Base-by-base conservation (phyloP, 306 rosid species). In the Astragalus membranaceus region DNA sequence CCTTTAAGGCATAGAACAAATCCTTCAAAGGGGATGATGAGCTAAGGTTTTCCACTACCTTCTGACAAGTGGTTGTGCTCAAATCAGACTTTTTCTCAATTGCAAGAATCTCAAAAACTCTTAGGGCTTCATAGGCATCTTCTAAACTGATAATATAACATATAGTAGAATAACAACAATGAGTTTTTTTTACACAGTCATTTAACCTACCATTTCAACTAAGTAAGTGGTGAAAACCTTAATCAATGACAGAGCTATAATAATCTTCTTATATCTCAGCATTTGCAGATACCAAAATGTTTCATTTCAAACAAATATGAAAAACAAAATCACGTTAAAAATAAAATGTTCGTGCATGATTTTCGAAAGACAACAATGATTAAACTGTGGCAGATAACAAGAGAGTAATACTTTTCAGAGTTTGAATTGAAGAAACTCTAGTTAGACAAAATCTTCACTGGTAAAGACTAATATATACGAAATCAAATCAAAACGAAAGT, bases 71-170 rank as follows among this genome's bases (percentile, higher is more conserved):
- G 20, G 82, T 17, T 8, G 75, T 37, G 29, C 78, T 76, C 72
- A 80, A 75, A 78, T 81, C 86, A 56, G 89, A 79, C 84, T 80
- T 88, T 50, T 89, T 85, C 49, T 80, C 78, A 8, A 87, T 76
- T 16, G 81, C 88, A 16, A 95, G 99, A 72, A 91, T 77, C 79
- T 89, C 91, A 76, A 89, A 86, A 15, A 91, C 84, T 77, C 95
- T 87, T 8, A 95, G 61, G 17, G 89, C 97, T 79, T 89, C 95
- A 41, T 86, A 86, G 11, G 95, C 74, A 49, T 89, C 91, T 80
- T 95, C 96, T 55, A 91, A 73, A 84, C 99, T 95, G 95, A 70
- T 32, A 57, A 76, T 59, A 47, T 72, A 61, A 70, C 57, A 77
- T 5, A 48, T 5, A 15, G 70, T 6, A 78, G 20, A 5, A 69